phyloP scores from a whole-genome alignment of 768 basidiomycete genomes.

The Asterophora parasitica region DNA sequence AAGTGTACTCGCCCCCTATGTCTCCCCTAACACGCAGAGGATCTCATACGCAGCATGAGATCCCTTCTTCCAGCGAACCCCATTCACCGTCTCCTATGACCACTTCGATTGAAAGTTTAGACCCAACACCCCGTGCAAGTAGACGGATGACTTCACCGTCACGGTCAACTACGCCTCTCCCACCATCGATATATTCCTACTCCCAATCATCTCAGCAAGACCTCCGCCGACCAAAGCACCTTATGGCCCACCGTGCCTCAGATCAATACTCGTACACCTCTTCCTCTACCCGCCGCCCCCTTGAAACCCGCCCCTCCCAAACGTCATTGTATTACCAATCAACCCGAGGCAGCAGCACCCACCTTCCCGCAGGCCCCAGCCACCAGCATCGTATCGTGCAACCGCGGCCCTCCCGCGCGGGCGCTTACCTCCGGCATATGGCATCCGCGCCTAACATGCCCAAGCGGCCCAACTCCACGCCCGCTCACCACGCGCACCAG shows the following conservation, averaged over 20 bases:
- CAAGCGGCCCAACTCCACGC: slow-evolving; percentile 31
- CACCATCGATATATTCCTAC: slow-evolving; percentile 2
- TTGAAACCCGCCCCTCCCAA: slow-evolving; percentile 13
- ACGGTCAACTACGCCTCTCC: slow-evolving; percentile 12
- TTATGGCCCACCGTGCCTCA: slow-evolving; percentile 9
- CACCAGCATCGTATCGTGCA: slow-evolving; percentile 19
- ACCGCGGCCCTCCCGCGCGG: slow-evolving; percentile 49
- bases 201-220: slow-evolving; percentile 12
- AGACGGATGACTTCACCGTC: slow-evolving; percentile 10
- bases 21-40: slow-evolving; percentile 27
- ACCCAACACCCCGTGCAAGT: slow-evolving; percentile 20
- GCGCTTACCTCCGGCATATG: slow-evolving; percentile 72
- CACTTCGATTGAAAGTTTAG: slow-evolving; percentile 32
- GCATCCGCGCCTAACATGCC: slow-evolving; percentile 48
- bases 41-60: slow-evolving; percentile 12
- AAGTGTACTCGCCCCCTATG: slow-evolving; percentile 25
- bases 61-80: slow-evolving; percentile 17
- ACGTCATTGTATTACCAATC: slow-evolving; percentile 21
- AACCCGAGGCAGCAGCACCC: slow-evolving; percentile 5
- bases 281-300: slow-evolving; percentile 10
- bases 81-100: slow-evolving; percentile 26
- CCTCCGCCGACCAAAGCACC: slow-evolving; percentile 7
- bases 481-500: slow-evolving; percentile 11
- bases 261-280: slow-evolving; percentile 10
- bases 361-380: slow-evolving; percentile 24